Conservation (phyloP, 2,329 filamentous ascomycete genomes). For the Cladophialophora psammophila region DNA sequence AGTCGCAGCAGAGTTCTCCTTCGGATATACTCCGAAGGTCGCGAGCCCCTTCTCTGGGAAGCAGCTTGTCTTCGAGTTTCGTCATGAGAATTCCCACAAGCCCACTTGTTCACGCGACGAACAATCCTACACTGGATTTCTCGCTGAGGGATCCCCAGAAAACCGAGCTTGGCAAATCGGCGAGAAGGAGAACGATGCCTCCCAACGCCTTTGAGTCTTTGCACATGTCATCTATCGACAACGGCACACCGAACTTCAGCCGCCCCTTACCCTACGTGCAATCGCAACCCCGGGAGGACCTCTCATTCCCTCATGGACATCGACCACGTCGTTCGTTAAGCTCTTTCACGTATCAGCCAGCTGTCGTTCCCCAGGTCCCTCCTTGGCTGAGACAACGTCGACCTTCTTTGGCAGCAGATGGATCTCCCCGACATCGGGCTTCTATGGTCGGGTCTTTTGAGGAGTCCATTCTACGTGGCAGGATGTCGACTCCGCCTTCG, state of each 20-base stretch:
- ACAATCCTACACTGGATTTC: conserved; percentile 77
- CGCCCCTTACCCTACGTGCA: conserved; percentile 45
- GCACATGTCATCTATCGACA: conserved; percentile 51
- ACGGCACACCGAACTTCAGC: conserved; percentile 48
- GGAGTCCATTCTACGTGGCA: conserved; percentile 90
- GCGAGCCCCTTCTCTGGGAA: conserved; percentile 69
- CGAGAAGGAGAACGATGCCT: conserved; percentile 75
- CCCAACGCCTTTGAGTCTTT: conserved; percentile 64
- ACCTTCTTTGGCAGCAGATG: conserved; percentile 76
- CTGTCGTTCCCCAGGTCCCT: conserved; percentile 60
- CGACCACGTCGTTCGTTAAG: conserved; percentile 78
- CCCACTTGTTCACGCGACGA: conserved; percentile 86
- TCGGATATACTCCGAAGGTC: conserved; percentile 38
- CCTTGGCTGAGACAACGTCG: conserved; percentile 63
- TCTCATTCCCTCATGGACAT: conserved; percentile 57
- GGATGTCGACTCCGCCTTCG: conserved; percentile 96
- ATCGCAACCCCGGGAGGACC: conserved; percentile 60
- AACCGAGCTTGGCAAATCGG: conserved; percentile 41
- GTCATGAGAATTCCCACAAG: conserved; percentile 88
- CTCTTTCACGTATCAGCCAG: conserved; percentile 60
- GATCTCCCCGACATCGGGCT: conserved; percentile 81
- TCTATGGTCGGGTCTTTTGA: conserved; percentile 98
- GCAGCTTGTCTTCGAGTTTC: conserved; percentile 79
- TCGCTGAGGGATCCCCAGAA: conserved; percentile 57
- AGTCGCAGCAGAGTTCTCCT: conserved; percentile 8